phyloP scores from a whole-genome alignment of 768 basidiomycete species.

The Kwoniella botswanensis region DNA sequence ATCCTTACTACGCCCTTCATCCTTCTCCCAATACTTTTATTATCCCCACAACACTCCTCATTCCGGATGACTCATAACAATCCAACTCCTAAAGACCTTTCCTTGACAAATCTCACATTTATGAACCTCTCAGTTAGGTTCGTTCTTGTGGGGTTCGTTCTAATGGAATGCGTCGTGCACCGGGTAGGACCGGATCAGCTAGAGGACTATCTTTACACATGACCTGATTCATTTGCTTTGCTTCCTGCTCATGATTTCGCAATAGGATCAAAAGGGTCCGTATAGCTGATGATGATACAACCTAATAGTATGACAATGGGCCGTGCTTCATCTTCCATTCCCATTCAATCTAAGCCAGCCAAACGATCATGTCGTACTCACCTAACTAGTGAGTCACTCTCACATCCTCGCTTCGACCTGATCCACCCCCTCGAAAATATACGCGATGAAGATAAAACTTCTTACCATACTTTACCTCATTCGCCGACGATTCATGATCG shows the following conservation, averaged over 20 bases:
- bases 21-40: background rate
- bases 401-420: background rate
- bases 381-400: conserved; percentile 13
- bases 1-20: conserved; percentile 8
- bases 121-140: conserved; percentile 47
- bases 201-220: conserved; percentile 53
- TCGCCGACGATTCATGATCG: conserved; percentile 38
- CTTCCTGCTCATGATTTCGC: background rate
- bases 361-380: background rate
- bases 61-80: conserved; percentile 44
- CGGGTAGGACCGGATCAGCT: conserved; percentile 47
- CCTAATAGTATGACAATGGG: background rate
- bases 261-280: background rate
- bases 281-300: background rate
- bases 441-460: conserved; percentile 53
- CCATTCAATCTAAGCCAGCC: too few relatives aligned
- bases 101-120: conserved; percentile 3
- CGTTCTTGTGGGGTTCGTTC: background rate
- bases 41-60: background rate
- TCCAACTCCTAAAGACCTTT: conserved; percentile 49
- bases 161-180: conserved; percentile 23
- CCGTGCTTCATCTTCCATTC: background rate
- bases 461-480: conserved; percentile 55
- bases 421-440: background rate
- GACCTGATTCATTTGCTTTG: conserved; percentile 40